Evolutionary conservation across 2,329 filamentous ascomycete genomes (phyloP), one percentile per base, ranked within the genome.

Genomic region (Penicillium rolfsii): DNA sequence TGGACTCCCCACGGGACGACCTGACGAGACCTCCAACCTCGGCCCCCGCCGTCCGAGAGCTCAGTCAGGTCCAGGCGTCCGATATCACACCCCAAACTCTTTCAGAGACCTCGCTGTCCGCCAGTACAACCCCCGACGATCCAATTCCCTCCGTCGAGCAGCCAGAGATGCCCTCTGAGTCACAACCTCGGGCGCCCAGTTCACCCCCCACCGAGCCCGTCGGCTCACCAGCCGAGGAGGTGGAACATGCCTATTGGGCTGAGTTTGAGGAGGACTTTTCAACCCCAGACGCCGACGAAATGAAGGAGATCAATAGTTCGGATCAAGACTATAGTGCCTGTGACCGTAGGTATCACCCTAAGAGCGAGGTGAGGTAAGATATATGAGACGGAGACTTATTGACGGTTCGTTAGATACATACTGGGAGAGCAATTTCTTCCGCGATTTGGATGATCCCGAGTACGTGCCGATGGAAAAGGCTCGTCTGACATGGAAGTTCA

Each of bases 401-500:
- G 6, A 41, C 24, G 19, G 5, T 26, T n/a, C 11, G n/a, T 9
- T 8, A 82, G 80, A 87, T 68, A 74, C 80, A 22, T 81, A 87
- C 68, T 87, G 85, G 84, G 83, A 87, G 70, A 80, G 81, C 61
- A 79, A 81, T 64, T 83, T 86, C 8, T 87, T 84, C 66, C 76
- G 79, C 28, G 77, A 82, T 3, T 74, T 87, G 8, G 81, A 87
- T 6, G 85, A 88, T 64, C 84, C 85, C 0, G 85, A 87, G 61
- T 82, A 85, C 64, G 75, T 75, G 11, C 81, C 84, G 6, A 73
- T 74, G n/a, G 81, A 82, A 61, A 83, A 80, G 61, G 83, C 84
- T 43, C 81, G 83, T 35, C 81, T 89, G 28, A 81, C 85, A 19
- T 89, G 86, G 86, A 76, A 79, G 50, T 78, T 88, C 46, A 81